Base-by-base conservation (phyloP, 345 rosid genomes). In the Hibiscus syriacus region DNA sequence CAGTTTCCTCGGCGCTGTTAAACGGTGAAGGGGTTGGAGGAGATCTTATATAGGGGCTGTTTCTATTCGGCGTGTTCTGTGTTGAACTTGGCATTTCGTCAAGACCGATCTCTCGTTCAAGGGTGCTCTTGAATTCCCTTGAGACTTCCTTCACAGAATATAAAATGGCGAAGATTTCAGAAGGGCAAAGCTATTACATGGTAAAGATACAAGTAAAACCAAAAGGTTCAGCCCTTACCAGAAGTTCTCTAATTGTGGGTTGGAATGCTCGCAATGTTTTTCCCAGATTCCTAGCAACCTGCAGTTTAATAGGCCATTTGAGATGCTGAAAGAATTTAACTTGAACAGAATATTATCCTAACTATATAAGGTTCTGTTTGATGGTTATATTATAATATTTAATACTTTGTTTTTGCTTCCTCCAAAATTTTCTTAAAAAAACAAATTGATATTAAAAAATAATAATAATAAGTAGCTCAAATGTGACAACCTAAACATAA, bases 201-300 rank as follows among this genome's bases (percentile, higher is more conserved):
- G 41, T 16, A 36, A 55, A 69, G 49, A 17, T 45, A 60, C 6
- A 9, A 29, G 19, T 45, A 39, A 45, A 60, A 32, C 13, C n/a
- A 67, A 64, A 32, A 13, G 48, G 34, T 72, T 49, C 30, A 19
- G 17, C 41, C 45, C 72, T n/a, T 55, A 90, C 98, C 92, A 90
- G 97, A 64, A 93, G 86, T 80, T 93, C 98, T 78, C 84, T 89
- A 77, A 93, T 89, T 58, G 98, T 89, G 23, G 98, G 98, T 69
- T 93, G 98, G 81, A 93, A 90, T 55, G 80, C 80, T 49, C 98
- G 96, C 54, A 93, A 76, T 50, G 98, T 93, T 77, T 90, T 90
- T 66, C 98, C 98, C 60, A 90, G 78, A 79, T 83, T 93, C 67
- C 97, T 82, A 32, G 98, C 97, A 50, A 93, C 96, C 98, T 90